Evolutionary conservation across 345 rosid genomes (phyloP).

Genomic region (Stellera chamaejasme): DNA sequence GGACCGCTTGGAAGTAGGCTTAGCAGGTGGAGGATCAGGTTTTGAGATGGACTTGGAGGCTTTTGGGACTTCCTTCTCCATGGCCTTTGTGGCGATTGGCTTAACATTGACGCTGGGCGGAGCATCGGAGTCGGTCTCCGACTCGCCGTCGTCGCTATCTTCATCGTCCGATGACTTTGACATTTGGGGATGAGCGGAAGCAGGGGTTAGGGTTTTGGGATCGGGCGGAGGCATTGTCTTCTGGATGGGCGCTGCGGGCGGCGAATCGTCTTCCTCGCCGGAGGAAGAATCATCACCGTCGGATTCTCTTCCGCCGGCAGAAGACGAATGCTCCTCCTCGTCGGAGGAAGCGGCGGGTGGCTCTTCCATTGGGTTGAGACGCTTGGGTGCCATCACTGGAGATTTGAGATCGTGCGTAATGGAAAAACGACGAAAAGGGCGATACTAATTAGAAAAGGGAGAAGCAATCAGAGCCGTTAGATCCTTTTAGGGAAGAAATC

Average conservation of each 20-base stretch:
- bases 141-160: background rate
- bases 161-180: background rate
- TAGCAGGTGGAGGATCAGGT: constrained; percentile 1
- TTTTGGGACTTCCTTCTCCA: background rate
- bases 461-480: too few relatives aligned
- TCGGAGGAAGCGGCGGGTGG: constrained; percentile 26
- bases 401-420: background rate
- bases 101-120: background rate
- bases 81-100: constrained; percentile 9
- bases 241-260: background rate
- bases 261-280: constrained; percentile 9
- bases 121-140: constrained; percentile 5
- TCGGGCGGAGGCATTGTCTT: background rate
- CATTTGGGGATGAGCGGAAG: background rate
- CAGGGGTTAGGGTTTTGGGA: background rate
- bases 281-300: too few relatives aligned
- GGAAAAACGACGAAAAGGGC: too few relatives aligned
- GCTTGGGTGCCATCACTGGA: constrained; percentile 24
- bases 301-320: background rate
- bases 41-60: background rate
- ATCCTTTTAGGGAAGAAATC: too few relatives aligned
- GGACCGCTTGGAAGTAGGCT: constrained; percentile 2
- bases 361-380: constrained; percentile 16
- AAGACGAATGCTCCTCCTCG: constrained; percentile 1
- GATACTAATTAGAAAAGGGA: too few relatives aligned